Evolutionary conservation across 2,329 filamentous ascomycete genomes (phyloP).

Genomic region (Aureobasidium sp.): DNA sequence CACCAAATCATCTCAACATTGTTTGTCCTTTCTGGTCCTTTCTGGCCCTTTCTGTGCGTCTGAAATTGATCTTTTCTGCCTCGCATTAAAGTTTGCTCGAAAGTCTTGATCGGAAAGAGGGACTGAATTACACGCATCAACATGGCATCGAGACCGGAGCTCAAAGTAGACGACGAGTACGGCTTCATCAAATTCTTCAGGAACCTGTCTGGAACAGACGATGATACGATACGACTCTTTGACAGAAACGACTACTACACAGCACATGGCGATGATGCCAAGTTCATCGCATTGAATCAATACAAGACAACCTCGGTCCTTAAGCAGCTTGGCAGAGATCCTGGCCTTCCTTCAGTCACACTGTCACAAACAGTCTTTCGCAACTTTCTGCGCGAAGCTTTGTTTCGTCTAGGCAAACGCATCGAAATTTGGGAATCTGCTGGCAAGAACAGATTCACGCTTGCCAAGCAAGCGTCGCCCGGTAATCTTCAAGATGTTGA

Average conservation of each 20-base stretch:
- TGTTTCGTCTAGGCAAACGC: constrained; percentile 84
- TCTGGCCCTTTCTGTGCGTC: no score
- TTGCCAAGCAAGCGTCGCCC: constrained; percentile 76
- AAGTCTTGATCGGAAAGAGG: no score
- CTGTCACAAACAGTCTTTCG: constrained; percentile 93
- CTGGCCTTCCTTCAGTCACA: constrained; percentile 85
- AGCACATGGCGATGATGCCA: constrained; percentile 79
- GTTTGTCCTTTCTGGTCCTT: not conserved
- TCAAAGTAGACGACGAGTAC: constrained; percentile 84
- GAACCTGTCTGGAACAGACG: constrained; percentile 62
- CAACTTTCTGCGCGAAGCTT: constrained; percentile 87
- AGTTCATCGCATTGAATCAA: constrained; percentile 73
- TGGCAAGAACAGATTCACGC: constrained; percentile 83
- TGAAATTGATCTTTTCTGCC: no score
- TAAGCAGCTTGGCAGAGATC: constrained; percentile 76
- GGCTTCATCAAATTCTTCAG: constrained; percentile 97
- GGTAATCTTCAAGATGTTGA: constrained; percentile 96
- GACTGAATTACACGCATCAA: not conserved
- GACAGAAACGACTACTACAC: constrained; percentile 94
- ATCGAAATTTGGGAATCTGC: constrained; percentile 81
- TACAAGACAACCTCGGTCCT: constrained; percentile 98
- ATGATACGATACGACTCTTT: constrained; percentile 82
- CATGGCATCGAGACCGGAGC: constrained; percentile 51
- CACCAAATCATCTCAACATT: not conserved
- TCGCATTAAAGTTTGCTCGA: no score